Base-by-base conservation (phyloP, 371 early-diverging fungal genomes). In the Mucor irregularis region DNA sequence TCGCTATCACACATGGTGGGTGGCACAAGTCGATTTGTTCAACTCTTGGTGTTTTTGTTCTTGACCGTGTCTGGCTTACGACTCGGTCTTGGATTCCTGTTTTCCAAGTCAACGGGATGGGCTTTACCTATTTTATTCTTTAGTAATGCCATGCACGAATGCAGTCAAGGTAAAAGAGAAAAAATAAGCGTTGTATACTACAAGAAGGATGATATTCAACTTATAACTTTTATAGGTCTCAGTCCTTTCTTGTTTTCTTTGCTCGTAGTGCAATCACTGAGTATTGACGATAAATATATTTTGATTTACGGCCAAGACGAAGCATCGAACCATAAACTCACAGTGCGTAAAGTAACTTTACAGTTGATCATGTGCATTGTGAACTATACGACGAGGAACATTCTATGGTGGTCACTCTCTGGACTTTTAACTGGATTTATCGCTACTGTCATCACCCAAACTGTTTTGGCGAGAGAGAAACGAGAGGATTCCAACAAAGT, bases 141-240 rank as follows among this genome's bases (percentile, higher is more conserved):
- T 49, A 82, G 77, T 52, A 76, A 85, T 56, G 64, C 80, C 4
- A 64, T 82, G 59, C 83, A 81, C 58, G 86, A 85, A 44, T 83
- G 82, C 62, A 83, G 64, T 57, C 71, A 81, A 69, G 86, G 86
- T 83, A 77, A 37, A 40, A 56, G 45, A 10, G 31, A 43, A 53
- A 33, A 55, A 14, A 38, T 7, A 42, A 48, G 16, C 50, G 10
- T 24, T 4, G n/a, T 59, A 7, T 34, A 34, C 9, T 6, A 34
- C 3, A 34, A 7, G n/a, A 4, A 7, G n/a, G n/a, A 4, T 3
- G 9, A 10, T 10, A n/a, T 38, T 39, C 19, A 17, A n/a, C 16
- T 39, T 3, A 9, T 35, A n/a, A 35, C 34, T 14, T 39, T 35
- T 21, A 13, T 19, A 85, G 85, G 85, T 3, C 58, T 83, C 1